Evolutionary conservation across 805 yeast genomes (phyloP).

Genomic region (Starmerella lactis-condensi): DNA sequence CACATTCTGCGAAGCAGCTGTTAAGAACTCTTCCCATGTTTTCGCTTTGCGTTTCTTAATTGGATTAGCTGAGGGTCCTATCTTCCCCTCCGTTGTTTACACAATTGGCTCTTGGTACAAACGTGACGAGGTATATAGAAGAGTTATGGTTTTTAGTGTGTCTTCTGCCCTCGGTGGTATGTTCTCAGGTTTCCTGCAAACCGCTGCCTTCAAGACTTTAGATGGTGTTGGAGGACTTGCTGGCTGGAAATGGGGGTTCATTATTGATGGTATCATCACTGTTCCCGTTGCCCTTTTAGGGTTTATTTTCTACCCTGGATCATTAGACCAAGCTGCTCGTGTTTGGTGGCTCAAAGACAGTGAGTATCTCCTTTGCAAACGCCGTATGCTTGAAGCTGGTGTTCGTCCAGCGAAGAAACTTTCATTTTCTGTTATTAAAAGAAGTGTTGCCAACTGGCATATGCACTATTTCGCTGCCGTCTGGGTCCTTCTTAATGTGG

Average conservation of each 20-base stretch:
- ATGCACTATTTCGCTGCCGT: slow-evolving; percentile 22
- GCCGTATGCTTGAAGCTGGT: slow-evolving; percentile 20
- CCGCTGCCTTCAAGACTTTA: slow-evolving; percentile 27
- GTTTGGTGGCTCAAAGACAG: slow-evolving; percentile 21
- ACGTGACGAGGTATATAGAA: slow-evolving; percentile 27
- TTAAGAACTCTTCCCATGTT: slow-evolving; percentile 20
- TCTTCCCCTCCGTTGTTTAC: slow-evolving; percentile 27
- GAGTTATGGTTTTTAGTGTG: slow-evolving; percentile 28
- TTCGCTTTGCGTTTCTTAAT: slow-evolving; percentile 28
- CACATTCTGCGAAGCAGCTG: slow-evolving; percentile 24
- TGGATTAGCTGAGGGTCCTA: slow-evolving; percentile 30
- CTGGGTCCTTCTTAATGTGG: slow-evolving; percentile 25
- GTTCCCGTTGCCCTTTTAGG: slow-evolving; percentile 26
- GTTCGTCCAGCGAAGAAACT: slow-evolving; percentile 15
- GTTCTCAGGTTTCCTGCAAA: slow-evolving; percentile 30
- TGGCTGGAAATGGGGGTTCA: slow-evolving; percentile 55
- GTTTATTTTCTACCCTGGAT: slow-evolving; percentile 33
- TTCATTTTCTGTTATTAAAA: slow-evolving; percentile 12
- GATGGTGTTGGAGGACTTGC: slow-evolving; percentile 26
- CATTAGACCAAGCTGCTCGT: slow-evolving; percentile 28
- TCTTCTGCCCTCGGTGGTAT: slow-evolving; percentile 27
- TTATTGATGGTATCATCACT: slow-evolving; percentile 39
- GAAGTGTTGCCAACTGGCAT: slow-evolving; percentile 21
- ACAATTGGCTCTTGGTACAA: slow-evolving; percentile 32
- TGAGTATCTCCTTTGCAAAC: slow-evolving; percentile 21